These are phyloP conservation scores for Ascobolus immersus DNA, from an alignment of 495 filamentous ascomycete genomes.

Conservation along the genomic window DNA sequence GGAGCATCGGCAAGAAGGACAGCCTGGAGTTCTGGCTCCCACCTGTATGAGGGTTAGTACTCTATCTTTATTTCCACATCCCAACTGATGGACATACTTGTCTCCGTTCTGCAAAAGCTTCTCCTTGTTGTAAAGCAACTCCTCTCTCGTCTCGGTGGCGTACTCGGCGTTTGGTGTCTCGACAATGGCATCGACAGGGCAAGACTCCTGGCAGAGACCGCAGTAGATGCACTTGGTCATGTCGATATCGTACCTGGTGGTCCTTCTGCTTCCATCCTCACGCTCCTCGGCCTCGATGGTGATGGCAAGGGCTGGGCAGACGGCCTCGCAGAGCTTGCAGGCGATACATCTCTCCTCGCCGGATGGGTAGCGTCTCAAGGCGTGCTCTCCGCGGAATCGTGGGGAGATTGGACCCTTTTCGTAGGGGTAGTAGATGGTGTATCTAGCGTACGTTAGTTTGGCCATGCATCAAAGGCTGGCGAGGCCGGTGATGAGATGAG, in stretches of 20 bases:
- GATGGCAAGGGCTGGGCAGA: slow-evolving; percentile 90
- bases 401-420: slow-evolving; percentile 98
- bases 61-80: background rate
- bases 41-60: slow-evolving; percentile 32
- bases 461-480: too few species aligned
- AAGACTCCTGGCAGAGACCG: slow-evolving; percentile 96
- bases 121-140: slow-evolving; percentile 96
- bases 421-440: slow-evolving; percentile 96
- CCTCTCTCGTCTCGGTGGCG: slow-evolving; percentile 88
- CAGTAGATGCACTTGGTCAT: slow-evolving; percentile 99
- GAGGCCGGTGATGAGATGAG: too few species aligned
- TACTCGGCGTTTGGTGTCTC: slow-evolving; percentile 95
- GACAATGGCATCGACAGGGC: slow-evolving; percentile 93
- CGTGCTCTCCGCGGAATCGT: slow-evolving; percentile 91
- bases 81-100: slow-evolving; percentile 6
- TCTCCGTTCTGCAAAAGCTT: slow-evolving; percentile 15
- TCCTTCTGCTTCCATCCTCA: slow-evolving; percentile 77
- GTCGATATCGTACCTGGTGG: slow-evolving; percentile 95
- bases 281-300: slow-evolving; percentile 98
- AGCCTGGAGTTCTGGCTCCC: slow-evolving; percentile 92
- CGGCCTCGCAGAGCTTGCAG: slow-evolving; percentile 94
- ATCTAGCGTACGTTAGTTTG: too few species aligned
- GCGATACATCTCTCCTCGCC: slow-evolving; percentile 97
- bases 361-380: slow-evolving; percentile 78
- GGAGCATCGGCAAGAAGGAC: slow-evolving; percentile 68